These are phyloP conservation scores for Botryosphaeria agaves DNA, from an alignment of 2,329 filamentous ascomycete species.

Conservation along the genomic window DNA sequence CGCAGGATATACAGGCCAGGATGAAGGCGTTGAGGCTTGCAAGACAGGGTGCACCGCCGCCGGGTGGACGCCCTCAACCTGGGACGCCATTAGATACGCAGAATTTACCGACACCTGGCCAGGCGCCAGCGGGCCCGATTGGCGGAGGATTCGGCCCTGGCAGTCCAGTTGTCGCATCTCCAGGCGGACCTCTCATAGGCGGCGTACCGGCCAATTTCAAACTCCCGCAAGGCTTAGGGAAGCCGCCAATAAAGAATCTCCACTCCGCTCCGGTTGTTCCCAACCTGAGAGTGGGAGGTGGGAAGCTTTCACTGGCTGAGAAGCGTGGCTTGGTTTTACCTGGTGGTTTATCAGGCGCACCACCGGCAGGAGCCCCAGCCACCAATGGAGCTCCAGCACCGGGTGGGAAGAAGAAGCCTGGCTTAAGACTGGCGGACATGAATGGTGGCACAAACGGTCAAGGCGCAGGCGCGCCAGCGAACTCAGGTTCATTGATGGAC, in stretches of 20 bases:
- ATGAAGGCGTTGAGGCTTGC: conserved; percentile 55
- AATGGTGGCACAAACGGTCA: conserved; percentile 16
- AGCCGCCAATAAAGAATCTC: conserved; percentile 23
- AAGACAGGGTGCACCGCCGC: conserved; percentile 33
- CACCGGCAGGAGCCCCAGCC: no score
- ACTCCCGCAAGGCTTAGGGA: conserved; percentile 19
- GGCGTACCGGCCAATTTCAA: conserved; percentile 26
- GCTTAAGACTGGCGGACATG: conserved; percentile 26
- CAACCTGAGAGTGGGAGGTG: conserved; percentile 24
- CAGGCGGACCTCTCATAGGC: conserved; percentile 13
- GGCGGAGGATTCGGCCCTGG: conserved; percentile 2
- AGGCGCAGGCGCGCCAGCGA: conserved; percentile 9
- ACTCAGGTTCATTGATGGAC: conserved; percentile 35
- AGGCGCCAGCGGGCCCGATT: conserved; percentile 2
- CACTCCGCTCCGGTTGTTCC: conserved; percentile 31
- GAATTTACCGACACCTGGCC: conserved; percentile 3
- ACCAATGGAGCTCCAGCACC: conserved; percentile 9
- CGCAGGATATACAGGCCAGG: conserved; percentile 44
- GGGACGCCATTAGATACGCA: not conserved
- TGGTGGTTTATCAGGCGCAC: conserved; percentile 29
- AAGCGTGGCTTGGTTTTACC: conserved; percentile 49
- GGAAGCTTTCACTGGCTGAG: conserved; percentile 44
- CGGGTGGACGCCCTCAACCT: not conserved
- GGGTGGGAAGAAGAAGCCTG: conserved; percentile 21
- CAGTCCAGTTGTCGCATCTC: conserved; percentile 6